phyloP scores from a whole-genome alignment of 805 yeast genomes.

The Lipomyces orientalis region DNA sequence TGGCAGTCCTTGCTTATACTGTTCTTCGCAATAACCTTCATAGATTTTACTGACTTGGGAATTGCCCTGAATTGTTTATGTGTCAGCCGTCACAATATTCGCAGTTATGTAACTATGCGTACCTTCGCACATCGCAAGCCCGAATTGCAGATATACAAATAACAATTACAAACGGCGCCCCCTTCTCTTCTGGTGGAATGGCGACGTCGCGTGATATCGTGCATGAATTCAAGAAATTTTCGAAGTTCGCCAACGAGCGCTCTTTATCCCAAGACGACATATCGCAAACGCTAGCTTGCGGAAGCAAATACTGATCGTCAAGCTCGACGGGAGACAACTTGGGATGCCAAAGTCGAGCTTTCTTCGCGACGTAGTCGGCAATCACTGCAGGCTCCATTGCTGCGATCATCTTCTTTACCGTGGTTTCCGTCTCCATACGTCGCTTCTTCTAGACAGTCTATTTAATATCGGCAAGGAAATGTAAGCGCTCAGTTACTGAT shows the following conservation, averaged over 20 bases:
- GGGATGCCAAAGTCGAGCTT: conserved; percentile 26
- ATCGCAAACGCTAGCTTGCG: conserved; percentile 24
- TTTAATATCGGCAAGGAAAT: background rate
- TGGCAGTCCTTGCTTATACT: conserved; percentile 24
- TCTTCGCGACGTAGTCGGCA: conserved; percentile 33
- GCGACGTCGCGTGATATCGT: conserved; percentile 10
- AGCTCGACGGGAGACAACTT: conserved; percentile 30
- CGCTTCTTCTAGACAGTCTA: conserved; percentile 20
- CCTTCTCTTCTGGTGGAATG: conserved; percentile 13
- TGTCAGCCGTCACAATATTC: background rate
- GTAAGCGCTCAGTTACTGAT: background rate
- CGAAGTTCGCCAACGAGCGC: conserved; percentile 17
- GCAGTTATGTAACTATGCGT: background rate
- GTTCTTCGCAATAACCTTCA: conserved; percentile 33
- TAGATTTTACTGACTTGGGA: conserved; percentile 18
- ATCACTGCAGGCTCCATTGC: conserved; percentile 16
- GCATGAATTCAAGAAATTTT: conserved; percentile 13
- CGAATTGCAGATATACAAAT: conserved; percentile 80
- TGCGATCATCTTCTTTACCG: conserved; percentile 26
- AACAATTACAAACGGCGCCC: conserved; percentile 49
- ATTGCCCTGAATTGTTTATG: conserved; percentile 9
- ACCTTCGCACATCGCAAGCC: conserved; percentile 73
- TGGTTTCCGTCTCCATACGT: conserved; percentile 29
- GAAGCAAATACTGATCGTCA: conserved; percentile 25
- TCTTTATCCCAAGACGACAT: conserved; percentile 16